A percentile compares a stretch with the other conserved stretches of the same genome.
Evolutionary conservation across 73 alveolate genomes (phyloP).

Genomic region (Strombidium stylifer): DNA sequence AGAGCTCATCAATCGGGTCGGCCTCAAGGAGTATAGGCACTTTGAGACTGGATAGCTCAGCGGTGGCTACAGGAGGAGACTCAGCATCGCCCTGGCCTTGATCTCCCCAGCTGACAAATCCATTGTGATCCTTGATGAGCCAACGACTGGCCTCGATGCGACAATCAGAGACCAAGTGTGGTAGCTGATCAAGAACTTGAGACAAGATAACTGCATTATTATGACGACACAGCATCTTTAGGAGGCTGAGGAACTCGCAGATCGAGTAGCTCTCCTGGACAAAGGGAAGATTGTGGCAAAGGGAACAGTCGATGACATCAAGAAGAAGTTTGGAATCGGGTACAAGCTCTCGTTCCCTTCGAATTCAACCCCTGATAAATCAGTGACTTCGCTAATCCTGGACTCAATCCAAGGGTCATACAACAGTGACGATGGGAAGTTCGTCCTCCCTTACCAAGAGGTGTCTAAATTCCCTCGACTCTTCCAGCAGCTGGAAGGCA

Average conservation of each 20-base stretch:
- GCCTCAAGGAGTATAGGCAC: slow-evolving; percentile 36
- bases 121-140: slow-evolving; percentile 73
- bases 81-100: slow-evolving; percentile 65
- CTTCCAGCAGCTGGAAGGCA: slow-evolving; percentile 8
- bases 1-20: slow-evolving; percentile 14
- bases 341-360: slow-evolving; percentile 12
- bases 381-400: background rate
- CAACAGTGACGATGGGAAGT: background rate
- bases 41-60: slow-evolving; percentile 38
- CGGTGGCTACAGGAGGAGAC: slow-evolving; percentile 79
- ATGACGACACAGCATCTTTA: slow-evolving; percentile 79
- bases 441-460: slow-evolving; percentile 1
- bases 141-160: slow-evolving; percentile 85
- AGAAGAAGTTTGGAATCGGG: slow-evolving; percentile 92
- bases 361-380: background rate
- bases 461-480: background rate
- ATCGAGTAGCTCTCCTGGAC: slow-evolving; percentile 73
- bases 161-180: slow-evolving; percentile 68
- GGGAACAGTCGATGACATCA: slow-evolving; percentile 84
- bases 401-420: background rate
- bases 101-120: slow-evolving; percentile 52
- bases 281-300: slow-evolving; percentile 81
- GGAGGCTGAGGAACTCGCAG: slow-evolving; percentile 77
- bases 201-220: slow-evolving; percentile 67
- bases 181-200: slow-evolving; percentile 63